These are phyloP conservation scores for Colletotrichum zoysiae DNA, from an alignment of 2,329 filamentous ascomycete genomes.

Conservation along the genomic window DNA sequence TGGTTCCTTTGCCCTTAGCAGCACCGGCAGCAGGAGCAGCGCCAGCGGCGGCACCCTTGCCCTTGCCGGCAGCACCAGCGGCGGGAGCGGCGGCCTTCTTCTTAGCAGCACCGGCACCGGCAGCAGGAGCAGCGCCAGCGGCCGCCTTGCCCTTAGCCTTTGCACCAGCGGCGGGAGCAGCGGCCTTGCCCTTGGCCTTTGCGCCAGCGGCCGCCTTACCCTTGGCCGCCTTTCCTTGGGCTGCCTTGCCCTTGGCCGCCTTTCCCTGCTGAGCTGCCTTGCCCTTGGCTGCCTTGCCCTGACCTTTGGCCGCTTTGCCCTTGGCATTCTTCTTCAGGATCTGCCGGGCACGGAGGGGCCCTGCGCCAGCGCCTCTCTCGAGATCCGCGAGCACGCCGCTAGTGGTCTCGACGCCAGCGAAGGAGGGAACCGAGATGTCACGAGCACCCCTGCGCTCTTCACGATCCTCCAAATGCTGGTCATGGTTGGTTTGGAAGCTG, in stretches of 20 bases:
- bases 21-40: conserved; percentile 13
- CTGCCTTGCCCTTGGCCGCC: conserved; percentile 33
- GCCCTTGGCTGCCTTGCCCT: conserved; percentile 27
- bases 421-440: conserved; percentile 33
- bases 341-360: conserved; percentile 33
- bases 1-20: conserved; percentile 30
- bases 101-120: too few relatives aligned
- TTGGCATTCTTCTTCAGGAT: conserved; percentile 32
- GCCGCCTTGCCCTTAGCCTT: conserved; percentile 26
- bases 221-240: conserved; percentile 17
- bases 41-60: conserved; percentile 21
- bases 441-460: conserved; percentile 33
- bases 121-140: not conserved
- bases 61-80: conserved; percentile 20
- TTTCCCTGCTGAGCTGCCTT: conserved; percentile 27
- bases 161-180: not conserved
- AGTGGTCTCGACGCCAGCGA: conserved; percentile 34
- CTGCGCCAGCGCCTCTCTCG: conserved; percentile 23
- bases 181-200: conserved; percentile 9
- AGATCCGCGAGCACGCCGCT: conserved; percentile 31
- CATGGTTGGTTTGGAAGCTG: conserved; percentile 22
- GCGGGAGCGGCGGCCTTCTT: conserved; percentile 2
- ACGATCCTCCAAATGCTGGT: conserved; percentile 31
- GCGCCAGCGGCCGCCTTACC: conserved; percentile 16
- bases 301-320: conserved; percentile 28